phyloP scores from a whole-genome alignment of 1,284 basidiomycete genomes.

The Amylostereum areolatum region DNA sequence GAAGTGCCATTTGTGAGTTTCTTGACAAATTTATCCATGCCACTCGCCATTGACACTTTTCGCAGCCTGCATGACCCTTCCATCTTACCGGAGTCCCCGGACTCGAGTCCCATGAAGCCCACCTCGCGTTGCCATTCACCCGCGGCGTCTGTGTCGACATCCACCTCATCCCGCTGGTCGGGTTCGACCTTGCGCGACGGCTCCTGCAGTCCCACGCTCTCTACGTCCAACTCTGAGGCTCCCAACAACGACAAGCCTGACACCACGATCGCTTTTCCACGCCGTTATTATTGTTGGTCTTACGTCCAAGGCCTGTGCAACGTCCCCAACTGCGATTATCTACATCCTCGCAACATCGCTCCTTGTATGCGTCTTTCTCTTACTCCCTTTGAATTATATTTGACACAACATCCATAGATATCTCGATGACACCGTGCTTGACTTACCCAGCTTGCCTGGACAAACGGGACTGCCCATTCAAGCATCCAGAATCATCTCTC shows the following conservation, averaged over 20 bases:
- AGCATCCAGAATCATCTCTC: too few relatives aligned
- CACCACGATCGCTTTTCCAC: too few relatives aligned
- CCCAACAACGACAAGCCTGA: conserved; percentile 20
- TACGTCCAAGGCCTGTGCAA: conserved; percentile 32
- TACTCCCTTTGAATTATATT: conserved; percentile 15
- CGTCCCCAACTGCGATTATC: conserved; percentile 26
- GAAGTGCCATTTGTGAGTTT: conserved; percentile 11
- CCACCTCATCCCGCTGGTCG: too few relatives aligned
- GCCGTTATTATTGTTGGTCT: conserved; percentile 40
- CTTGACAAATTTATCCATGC: conserved; percentile 2
- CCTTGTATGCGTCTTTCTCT: conserved; percentile 23
- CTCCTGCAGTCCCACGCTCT: too few relatives aligned
- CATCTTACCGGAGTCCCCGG: not conserved
- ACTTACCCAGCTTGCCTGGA: not conserved
- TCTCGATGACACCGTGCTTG: conserved; percentile 2
- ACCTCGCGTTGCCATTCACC: conserved; percentile 1
- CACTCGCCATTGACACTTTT: not conserved
- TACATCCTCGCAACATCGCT: conserved; percentile 25
- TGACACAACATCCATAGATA: conserved; percentile 18
- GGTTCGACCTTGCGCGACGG: too few relatives aligned
- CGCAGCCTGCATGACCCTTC: conserved; percentile 6
- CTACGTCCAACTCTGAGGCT: conserved; percentile 10
- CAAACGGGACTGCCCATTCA: not conserved
- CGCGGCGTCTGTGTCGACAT: conserved; percentile 4
- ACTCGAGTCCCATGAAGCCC: not conserved